Evolutionary conservation across 129 eudicot genomes (phyloP), one percentile per base, ranked within the genome.

Genomic region (Flaveria ramosissima): DNA sequence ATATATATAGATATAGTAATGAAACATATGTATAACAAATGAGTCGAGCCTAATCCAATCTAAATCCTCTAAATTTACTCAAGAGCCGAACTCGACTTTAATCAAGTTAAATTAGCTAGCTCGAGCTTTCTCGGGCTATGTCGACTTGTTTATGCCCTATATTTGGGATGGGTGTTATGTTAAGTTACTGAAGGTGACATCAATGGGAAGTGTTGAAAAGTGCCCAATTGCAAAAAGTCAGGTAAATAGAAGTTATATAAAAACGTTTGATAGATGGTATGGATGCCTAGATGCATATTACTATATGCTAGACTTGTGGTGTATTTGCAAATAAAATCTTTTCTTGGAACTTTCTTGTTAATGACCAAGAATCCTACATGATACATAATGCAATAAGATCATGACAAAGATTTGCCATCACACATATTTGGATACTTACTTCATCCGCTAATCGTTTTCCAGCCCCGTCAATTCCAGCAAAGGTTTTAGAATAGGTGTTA

Each of bases 401-500:
- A 20, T 3, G 47, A 67, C 65, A 59, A 5, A 56, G 43, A 42
- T 53, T 3, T 71, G 32, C 6, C 67, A 83, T 7, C 16, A 78
- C 20, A 71, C 53, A 61, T 52, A 68, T 67, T 51, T 41, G 19
- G 46, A 60, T 75, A 85, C 96, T 91, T 82, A 94, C 99, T 86
- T 94, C 99, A 81, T 94, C 90, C 15, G 99, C 99, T 77, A 94
- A 85, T 73, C 99, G 85, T 80, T 87, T 86, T 20, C 99, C 99
- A 68, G 99, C 85, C 52, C 90, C 97, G 78, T 94, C 99, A 85
- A 94, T 89, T 60, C 99, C 99, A 76, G 86, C 73, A 73, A 94
- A 91, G 51, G 97, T 94, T 85, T 94, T 94, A 5, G 96, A 85
- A 79, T 77, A 94, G 47, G 86, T 84, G 74, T 94, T 94, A 36